These are phyloP conservation scores for Leccinum ochraceum DNA, from an alignment of 768 basidiomycete genomes.

Conservation along the genomic window DNA sequence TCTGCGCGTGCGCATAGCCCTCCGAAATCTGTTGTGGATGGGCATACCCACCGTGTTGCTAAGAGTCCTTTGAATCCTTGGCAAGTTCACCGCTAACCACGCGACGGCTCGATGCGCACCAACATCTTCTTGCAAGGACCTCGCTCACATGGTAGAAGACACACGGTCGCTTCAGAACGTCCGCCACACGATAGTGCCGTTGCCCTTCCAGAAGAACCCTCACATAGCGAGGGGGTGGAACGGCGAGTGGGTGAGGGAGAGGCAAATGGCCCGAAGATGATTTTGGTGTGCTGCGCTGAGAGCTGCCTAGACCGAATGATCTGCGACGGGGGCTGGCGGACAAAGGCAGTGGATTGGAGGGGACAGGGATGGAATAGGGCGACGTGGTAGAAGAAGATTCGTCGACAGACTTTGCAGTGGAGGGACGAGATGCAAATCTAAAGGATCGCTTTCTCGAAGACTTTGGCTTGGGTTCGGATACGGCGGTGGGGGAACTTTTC, in stretches of 20 bases:
- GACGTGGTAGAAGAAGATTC: slow-evolving; percentile 21
- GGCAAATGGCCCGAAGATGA: slow-evolving; percentile 31
- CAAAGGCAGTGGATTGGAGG: slow-evolving; percentile 33
- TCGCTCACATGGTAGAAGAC: slow-evolving; percentile 30
- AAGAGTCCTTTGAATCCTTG: neutral
- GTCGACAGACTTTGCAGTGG: slow-evolving; percentile 31
- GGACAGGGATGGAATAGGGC: slow-evolving; percentile 27
- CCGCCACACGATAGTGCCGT: slow-evolving; percentile 36
- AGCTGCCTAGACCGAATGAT: slow-evolving; percentile 31
- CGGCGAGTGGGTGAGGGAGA: slow-evolving; percentile 17
- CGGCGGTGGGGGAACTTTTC: slow-evolving; percentile 25
- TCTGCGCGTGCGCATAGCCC: slow-evolving; percentile 20
- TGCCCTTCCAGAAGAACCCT: slow-evolving; percentile 30
- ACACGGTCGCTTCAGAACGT: slow-evolving; percentile 33
- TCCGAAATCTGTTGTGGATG: slow-evolving; percentile 24
- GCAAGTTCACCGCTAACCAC: no score
- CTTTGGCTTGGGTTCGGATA: slow-evolving; percentile 16
- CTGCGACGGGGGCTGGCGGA: slow-evolving; percentile 36
- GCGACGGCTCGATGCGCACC: no score
- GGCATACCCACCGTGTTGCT: slow-evolving; percentile 19
- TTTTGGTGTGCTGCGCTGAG: slow-evolving; percentile 32
- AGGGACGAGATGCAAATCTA: slow-evolving; percentile 31
- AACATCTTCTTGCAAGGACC: no score
- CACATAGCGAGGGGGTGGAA: slow-evolving; percentile 17
- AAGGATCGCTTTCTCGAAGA: slow-evolving; percentile 34